Evolutionary conservation across 2,329 filamentous ascomycete genomes (phyloP).

Genomic region (Colletotrichum paranaense): DNA sequence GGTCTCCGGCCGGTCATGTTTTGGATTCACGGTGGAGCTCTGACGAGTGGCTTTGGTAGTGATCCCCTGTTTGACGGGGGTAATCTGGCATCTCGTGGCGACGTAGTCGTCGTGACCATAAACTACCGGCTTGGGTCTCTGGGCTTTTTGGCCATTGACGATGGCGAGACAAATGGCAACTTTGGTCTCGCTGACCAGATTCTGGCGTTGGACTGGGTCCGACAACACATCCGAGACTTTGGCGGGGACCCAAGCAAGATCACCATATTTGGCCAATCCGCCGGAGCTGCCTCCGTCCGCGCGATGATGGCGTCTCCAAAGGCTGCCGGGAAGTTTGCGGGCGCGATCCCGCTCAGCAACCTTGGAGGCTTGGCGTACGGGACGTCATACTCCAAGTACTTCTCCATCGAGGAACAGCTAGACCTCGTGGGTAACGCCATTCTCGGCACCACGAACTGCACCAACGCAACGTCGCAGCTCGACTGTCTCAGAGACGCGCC

Average conservation of each 20-base stretch:
- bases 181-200: constrained; percentile 62
- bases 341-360: constrained; percentile 56
- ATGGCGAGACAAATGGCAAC: constrained; percentile 59
- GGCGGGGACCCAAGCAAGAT: constrained; percentile 68
- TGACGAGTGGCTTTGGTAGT: constrained; percentile 52
- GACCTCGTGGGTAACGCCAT: constrained; percentile 60
- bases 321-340: constrained; percentile 58
- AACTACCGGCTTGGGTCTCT: constrained; percentile 70
- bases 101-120: constrained; percentile 65
- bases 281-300: constrained; percentile 64
- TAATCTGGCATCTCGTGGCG: constrained; percentile 56
- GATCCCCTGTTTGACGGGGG: constrained; percentile 58
- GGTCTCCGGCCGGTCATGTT: constrained; percentile 59
- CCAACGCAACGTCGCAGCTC: constrained; percentile 58
- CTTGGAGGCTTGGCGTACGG: constrained; percentile 62
- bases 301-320: constrained; percentile 61
- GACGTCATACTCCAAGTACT: constrained; percentile 68
- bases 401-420: constrained; percentile 65
- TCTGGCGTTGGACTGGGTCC: constrained; percentile 61
- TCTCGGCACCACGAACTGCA: constrained; percentile 63
- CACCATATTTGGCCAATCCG: constrained; percentile 66
- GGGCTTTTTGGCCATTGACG: constrained; percentile 66
- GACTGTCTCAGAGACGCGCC: constrained; percentile 63
- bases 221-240: constrained; percentile 62
- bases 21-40: constrained; percentile 57